Conservation (phyloP, 2,329 filamentous ascomycete genomes). For the Calycina herbarum region DNA sequence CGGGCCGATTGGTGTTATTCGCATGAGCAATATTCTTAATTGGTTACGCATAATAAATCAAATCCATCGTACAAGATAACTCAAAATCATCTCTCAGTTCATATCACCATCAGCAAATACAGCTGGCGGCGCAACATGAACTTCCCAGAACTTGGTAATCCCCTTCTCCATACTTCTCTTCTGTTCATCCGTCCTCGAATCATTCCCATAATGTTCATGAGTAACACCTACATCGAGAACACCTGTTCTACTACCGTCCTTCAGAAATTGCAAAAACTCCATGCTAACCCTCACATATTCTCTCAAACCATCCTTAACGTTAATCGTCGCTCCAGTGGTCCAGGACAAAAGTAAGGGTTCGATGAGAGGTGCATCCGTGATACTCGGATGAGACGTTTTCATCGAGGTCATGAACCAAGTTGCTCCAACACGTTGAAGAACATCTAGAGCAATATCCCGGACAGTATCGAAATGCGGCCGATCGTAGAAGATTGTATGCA, state of each 20-base stretch:
- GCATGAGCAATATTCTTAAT: too few relatives aligned
- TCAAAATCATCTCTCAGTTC: not conserved
- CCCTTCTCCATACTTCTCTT: not conserved
- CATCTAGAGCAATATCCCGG: not conserved
- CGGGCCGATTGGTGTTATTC: too few relatives aligned
- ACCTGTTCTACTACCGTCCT: not conserved
- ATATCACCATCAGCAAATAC: not conserved
- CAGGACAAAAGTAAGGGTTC: not conserved
- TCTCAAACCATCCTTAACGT: not conserved
- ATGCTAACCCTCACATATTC: not conserved
- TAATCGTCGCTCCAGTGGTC: not conserved
- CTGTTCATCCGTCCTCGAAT: not conserved
- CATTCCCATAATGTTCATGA: not conserved
- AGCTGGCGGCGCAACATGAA: not conserved
- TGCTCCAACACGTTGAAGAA: not conserved
- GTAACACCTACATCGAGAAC: not conserved
- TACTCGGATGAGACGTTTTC: conserved; percentile 4
- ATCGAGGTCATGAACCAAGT: conserved; percentile 7
- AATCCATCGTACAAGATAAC: too few relatives aligned
- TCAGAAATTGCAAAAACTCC: not conserved
- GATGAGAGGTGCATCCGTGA: not conserved
- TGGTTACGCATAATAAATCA: too few relatives aligned
- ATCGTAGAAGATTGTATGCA: conserved; percentile 1
- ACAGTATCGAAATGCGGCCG: not conserved
- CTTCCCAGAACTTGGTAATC: not conserved